These are phyloP conservation scores for Nakaseomyces delphensis DNA, from an alignment of 1,139 yeast species.

Conservation along the genomic window DNA sequence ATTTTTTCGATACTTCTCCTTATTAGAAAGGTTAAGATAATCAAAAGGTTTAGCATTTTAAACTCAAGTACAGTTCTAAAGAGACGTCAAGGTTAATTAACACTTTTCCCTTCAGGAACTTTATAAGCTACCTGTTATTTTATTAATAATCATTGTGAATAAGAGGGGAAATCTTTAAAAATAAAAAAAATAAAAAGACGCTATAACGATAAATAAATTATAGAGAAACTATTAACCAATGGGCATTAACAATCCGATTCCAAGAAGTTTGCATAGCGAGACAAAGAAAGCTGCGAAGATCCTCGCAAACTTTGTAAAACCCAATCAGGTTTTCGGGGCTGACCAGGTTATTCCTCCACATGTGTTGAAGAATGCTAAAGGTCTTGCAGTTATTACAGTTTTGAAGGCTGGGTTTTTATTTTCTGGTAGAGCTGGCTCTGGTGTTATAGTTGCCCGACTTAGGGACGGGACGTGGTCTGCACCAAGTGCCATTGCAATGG, in stretches of 20 bases:
- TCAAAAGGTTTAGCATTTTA: no score
- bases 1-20: no score
- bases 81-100: no score
- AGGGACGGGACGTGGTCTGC: constrained; percentile 99
- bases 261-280: constrained; percentile 81
- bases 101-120: no score
- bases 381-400: constrained; percentile 84
- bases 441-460: constrained; percentile 85
- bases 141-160: no score
- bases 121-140: no score
- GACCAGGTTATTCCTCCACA: constrained; percentile 87
- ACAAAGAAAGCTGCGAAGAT: constrained; percentile 95
- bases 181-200: background rate
- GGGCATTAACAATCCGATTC: constrained; percentile 92
- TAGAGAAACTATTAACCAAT: constrained; percentile 33
- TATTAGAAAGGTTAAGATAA: no score
- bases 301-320: constrained; percentile 81
- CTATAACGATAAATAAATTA: background rate
- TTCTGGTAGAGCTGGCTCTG: constrained; percentile 96
- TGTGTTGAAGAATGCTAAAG: constrained; percentile 81
- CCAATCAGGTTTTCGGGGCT: constrained; percentile 89
- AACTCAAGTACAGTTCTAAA: no score
- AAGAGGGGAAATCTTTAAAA: background rate
- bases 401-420: constrained; percentile 92
- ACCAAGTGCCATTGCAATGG: constrained; percentile 90